A percentile compares a stretch with the other conserved stretches of the same genome.
phyloP scores from a whole-genome alignment of 2,329 filamentous ascomycete species.

The Aspergillus brasiliensis region DNA sequence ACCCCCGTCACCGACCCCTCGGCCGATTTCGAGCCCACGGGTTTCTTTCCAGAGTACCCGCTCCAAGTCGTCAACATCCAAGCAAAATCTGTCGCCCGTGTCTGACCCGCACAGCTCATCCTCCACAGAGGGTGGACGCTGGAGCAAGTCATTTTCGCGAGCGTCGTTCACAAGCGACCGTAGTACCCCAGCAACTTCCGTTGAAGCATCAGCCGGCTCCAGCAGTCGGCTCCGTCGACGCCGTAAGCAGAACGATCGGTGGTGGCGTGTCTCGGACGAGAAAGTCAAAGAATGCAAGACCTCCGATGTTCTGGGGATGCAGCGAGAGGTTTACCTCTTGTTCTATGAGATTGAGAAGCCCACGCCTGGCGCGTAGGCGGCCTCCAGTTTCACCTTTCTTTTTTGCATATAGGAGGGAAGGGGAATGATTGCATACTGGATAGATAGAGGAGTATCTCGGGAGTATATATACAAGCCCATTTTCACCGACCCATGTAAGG shows the following conservation, averaged over 20 bases:
- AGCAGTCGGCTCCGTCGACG: constrained; percentile 56
- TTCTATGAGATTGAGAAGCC: constrained; percentile 85
- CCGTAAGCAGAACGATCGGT: constrained; percentile 69
- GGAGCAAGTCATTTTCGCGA: constrained; percentile 29
- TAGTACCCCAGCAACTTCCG: constrained; percentile 27
- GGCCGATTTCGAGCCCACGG: constrained; percentile 36
- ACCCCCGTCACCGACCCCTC: constrained; percentile 20
- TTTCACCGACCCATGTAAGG: not conserved
- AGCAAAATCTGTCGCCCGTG: constrained; percentile 26
- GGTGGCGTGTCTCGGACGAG: constrained; percentile 98
- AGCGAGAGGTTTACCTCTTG: constrained; percentile 90
- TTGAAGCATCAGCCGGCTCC: constrained; percentile 24
- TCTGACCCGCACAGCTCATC: constrained; percentile 30
- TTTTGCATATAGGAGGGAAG: not conserved
- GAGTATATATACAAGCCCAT: not conserved
- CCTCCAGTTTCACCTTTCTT: not conserved
- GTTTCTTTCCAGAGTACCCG: constrained; percentile 36
- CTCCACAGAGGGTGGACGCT: constrained; percentile 24
- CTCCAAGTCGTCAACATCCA: constrained; percentile 29
- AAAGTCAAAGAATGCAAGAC: constrained; percentile 95
- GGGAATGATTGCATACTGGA: not conserved
- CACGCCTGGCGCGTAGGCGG: not conserved
- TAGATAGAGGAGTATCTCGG: not conserved
- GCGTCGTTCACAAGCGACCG: constrained; percentile 28
- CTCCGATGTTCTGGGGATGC: constrained; percentile 86